Conservation (phyloP, 495 filamentous ascomycete genomes). For the Aspergillus steynii region DNA sequence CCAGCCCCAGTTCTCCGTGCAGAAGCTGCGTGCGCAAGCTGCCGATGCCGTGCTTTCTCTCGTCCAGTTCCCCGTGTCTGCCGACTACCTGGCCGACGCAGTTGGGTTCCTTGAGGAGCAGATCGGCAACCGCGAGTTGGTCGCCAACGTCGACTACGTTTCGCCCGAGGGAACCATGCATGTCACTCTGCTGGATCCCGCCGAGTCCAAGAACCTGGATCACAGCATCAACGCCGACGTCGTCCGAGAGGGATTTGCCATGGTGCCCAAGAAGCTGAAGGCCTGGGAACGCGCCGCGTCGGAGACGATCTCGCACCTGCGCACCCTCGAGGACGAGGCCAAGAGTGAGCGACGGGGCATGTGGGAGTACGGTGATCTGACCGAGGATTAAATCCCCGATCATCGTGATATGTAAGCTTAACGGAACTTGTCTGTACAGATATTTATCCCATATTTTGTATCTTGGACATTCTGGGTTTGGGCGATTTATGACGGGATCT, state of each 20-base stretch:
- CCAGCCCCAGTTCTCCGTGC: slow-evolving; percentile 71
- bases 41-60: slow-evolving; percentile 85
- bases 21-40: slow-evolving; percentile 84
- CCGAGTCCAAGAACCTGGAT: slow-evolving; percentile 56
- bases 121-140: slow-evolving; percentile 67
- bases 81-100: slow-evolving; percentile 80
- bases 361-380: slow-evolving; percentile 98
- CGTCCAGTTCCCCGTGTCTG: slow-evolving; percentile 74
- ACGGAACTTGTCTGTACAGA: slow-evolving; percentile 15
- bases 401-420: slow-evolving; percentile 12
- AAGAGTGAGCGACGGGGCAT: slow-evolving; percentile 78
- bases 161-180: slow-evolving; percentile 73
- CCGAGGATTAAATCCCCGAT: slow-evolving; percentile 65
- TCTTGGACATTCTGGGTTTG: background rate
- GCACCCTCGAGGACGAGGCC: slow-evolving; percentile 68
- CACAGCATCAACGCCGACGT: slow-evolving; percentile 87
- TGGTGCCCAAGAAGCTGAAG: slow-evolving; percentile 87
- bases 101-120: slow-evolving; percentile 67
- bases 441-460: slow-evolving; percentile 10
- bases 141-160: slow-evolving; percentile 87
- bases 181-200: slow-evolving; percentile 81
- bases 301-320: slow-evolving; percentile 66
- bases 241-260: slow-evolving; percentile 77
- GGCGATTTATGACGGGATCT: background rate
- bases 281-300: slow-evolving; percentile 78